Percentiles rank a stretch among this genome's conserved stretches.
These are phyloP conservation scores for Corymbia calophylla DNA, from an alignment of 441 rosid species.

Conservation along the genomic window DNA sequence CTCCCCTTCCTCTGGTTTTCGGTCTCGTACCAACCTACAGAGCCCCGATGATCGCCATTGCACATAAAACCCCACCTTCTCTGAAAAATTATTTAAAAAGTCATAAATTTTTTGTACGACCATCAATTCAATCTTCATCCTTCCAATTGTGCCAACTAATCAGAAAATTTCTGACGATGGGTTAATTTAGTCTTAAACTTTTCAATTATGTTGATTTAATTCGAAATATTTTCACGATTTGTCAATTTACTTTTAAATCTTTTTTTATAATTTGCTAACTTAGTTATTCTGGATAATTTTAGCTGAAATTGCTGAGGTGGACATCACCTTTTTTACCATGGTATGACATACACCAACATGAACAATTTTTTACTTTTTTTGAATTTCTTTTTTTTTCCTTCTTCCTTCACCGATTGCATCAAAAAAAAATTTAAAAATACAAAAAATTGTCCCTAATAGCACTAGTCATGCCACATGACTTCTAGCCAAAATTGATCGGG, in stretches of 20 bases:
- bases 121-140: background rate
- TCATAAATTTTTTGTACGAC: background rate
- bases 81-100: background rate
- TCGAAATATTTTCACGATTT: rapidly evolving
- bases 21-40: background rate
- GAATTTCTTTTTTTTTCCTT: background rate
- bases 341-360: rapidly evolving
- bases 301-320: rapidly evolving
- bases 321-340: background rate
- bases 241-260: background rate
- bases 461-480: background rate
- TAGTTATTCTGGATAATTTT: background rate
- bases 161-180: rapidly evolving
- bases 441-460: rapidly evolving
- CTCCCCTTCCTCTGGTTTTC: background rate
- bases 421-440: background rate
- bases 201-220: rapidly evolving
- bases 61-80: background rate
- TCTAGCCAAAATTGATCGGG: background rate
- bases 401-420: background rate
- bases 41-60: background rate
- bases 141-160: background rate
- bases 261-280: too few species aligned
- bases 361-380: background rate
- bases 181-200: rapidly evolving